These are phyloP conservation scores for Amphicarpaea edgeworthii DNA, from an alignment of 306 rosid species.

Conservation along the genomic window DNA sequence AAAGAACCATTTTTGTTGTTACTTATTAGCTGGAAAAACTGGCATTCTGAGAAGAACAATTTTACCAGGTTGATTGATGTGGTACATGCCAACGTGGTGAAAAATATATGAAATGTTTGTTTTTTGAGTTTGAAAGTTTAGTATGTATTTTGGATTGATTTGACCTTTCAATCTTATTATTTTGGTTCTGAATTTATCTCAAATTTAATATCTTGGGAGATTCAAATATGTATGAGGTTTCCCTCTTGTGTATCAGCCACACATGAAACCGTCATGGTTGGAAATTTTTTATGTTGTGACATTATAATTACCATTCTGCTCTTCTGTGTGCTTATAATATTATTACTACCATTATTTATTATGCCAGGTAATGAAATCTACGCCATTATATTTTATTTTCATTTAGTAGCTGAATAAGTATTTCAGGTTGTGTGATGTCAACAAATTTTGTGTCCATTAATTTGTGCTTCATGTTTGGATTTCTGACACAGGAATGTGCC, in stretches of 20 bases:
- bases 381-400: conserved; percentile 23
- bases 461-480: conserved; percentile 29
- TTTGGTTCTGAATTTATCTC: conserved; percentile 28
- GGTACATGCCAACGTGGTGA: background rate
- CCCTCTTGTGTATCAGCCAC: background rate
- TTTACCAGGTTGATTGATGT: background rate
- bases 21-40: background rate
- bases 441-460: conserved; percentile 33
- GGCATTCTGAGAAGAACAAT: background rate
- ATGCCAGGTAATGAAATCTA: conserved; percentile 22
- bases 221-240: conserved; percentile 36
- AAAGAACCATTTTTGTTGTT: background rate
- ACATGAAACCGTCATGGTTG: background rate
- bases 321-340: conserved; percentile 9
- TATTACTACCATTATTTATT: conserved; percentile 12
- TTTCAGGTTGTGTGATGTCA: conserved; percentile 31
- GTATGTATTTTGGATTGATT: conserved; percentile 11
- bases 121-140: background rate
- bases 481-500: conserved; percentile 72
- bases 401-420: conserved; percentile 27
- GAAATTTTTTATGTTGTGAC: background rate
- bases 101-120: background rate
- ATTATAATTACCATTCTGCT: conserved; percentile 14
- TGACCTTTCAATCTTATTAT: conserved; percentile 1
- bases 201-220: conserved; percentile 20